phyloP scores from a whole-genome alignment of 139 green algal genomes.

The Micromonas pusilla region DNA sequence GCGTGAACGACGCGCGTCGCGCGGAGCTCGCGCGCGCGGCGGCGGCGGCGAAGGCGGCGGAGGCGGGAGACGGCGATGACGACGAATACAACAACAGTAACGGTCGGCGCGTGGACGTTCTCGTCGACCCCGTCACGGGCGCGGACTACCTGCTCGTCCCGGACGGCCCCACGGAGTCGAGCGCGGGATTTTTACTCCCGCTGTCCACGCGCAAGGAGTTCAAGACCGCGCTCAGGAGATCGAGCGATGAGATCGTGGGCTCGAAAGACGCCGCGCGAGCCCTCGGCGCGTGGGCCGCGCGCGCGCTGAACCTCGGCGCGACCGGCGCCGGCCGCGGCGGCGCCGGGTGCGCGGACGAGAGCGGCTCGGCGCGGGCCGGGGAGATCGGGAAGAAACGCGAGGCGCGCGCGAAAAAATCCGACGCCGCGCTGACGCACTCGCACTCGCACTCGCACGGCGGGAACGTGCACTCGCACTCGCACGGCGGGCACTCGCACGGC shows the following conservation, averaged over 20 bases:
- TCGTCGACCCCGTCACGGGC: background rate
- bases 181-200: background rate
- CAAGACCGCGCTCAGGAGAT: background rate
- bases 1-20: background rate
- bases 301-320: background rate
- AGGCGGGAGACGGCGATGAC: constrained; percentile 55
- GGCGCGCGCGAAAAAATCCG: background rate
- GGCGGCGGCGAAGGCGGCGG: constrained; percentile 36
- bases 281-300: background rate
- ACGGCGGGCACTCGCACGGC: background rate
- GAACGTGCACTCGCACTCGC: background rate
- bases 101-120: constrained; percentile 37
- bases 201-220: constrained; percentile 11
- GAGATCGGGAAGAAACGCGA: constrained; percentile 7
- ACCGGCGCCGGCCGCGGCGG: background rate
- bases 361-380: background rate
- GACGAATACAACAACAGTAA: constrained; percentile 12
- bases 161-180: background rate
- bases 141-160: background rate
- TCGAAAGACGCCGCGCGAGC: background rate
- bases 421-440: background rate
- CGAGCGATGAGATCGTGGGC: background rate
- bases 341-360: background rate
- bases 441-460: constrained; percentile 15
- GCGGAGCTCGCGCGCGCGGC: constrained; percentile 15